Base-by-base conservation (phyloP, 2,329 filamentous ascomycete species). In the Fusarium sp. region DNA sequence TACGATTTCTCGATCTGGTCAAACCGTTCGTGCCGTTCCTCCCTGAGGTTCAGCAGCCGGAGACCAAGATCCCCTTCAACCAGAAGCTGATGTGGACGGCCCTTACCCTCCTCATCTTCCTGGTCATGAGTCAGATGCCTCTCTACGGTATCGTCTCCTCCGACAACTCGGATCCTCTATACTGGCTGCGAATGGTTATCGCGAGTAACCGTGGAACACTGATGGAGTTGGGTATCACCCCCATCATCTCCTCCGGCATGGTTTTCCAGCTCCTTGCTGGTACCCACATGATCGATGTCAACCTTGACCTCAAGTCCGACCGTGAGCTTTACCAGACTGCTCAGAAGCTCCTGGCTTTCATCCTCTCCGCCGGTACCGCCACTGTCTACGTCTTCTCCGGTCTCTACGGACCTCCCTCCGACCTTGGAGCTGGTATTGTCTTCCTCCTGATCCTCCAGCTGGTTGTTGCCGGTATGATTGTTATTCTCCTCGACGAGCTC, bases 101-200 rank as follows among this genome's bases (percentile, higher is more conserved):
- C 80, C 89, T 95, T 80, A 98, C 96, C 71, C 89, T 99, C 75
- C 86, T 99, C 81, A 96, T 98, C 85, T 99, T 99, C 89, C 85
- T 99, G 87, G 94, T 99, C 83, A 99, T 99, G 96, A 97, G 94
- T 85, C 96, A 97, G 85, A 98, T 99, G 96, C 94, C 96, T 70
- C 85, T 96, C 67, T 99, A 99, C 84, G 96, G 96, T 83, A 99
- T 99, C 82, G 96, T 99, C 78, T 99, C 96, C 56, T 99, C 96
- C 77, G 92, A 96, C 83, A 97, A 94, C 75, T 98, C 96, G 65
- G 96, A 99, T 84, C 96, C 96, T 74, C 87, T 99, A 77, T 99
- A 99, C 89, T 99, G 96, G 96, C 88, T 99, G 78, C 92, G 96
- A 83, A 98, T 99, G 95, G 97, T 99, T 90, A 89, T 98, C 88